A percentile compares a stretch with the other conserved stretches of the same genome.
Conservation (phyloP, 148 eudicot species). For the Drosera capensis region DNA sequence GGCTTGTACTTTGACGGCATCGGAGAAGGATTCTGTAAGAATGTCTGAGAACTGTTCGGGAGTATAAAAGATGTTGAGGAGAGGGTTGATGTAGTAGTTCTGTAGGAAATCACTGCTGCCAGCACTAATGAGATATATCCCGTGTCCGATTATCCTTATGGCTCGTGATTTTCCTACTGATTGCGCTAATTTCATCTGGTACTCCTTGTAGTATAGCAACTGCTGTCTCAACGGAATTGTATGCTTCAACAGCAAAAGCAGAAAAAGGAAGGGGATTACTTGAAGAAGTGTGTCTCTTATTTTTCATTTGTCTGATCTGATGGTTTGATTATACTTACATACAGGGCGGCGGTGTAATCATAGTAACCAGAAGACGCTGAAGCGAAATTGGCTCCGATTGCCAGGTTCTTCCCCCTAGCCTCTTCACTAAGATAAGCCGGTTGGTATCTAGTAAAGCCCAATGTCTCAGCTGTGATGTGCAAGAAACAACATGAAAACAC, state of each 20-base stretch:
- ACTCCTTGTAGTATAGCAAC: slow-evolving; percentile 34
- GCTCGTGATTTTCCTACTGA: slow-evolving; percentile 36
- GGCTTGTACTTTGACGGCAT: slow-evolving; percentile 36
- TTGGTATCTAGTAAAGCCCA: slow-evolving; percentile 57
- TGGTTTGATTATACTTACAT: slow-evolving; percentile 23
- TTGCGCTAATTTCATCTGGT: slow-evolving; percentile 23
- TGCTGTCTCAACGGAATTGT: slow-evolving; percentile 36
- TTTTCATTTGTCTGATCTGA: neutral
- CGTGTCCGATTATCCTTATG: slow-evolving; percentile 27
- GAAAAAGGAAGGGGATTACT: neutral
- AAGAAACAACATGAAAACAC: neutral
- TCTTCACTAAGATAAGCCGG: slow-evolving; percentile 42
- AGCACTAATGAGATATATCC: slow-evolving; percentile 32
- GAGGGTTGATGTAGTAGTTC: slow-evolving; percentile 55
- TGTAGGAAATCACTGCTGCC: slow-evolving; percentile 65
- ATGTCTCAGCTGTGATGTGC: slow-evolving; percentile 43
- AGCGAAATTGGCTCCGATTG: slow-evolving; percentile 64
- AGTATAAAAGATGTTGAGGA: slow-evolving; percentile 33
- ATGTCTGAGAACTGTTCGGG: slow-evolving; percentile 33
- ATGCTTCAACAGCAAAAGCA: slow-evolving; percentile 11
- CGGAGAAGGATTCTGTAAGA: slow-evolving; percentile 24
- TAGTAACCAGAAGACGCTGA: slow-evolving; percentile 71
- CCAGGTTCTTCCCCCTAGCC: slow-evolving; percentile 28
- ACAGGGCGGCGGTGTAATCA: slow-evolving; percentile 39
- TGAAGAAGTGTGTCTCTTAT: neutral